phyloP scores from a whole-genome alignment of 306 rosid species.

The Sesbania bispinosa region DNA sequence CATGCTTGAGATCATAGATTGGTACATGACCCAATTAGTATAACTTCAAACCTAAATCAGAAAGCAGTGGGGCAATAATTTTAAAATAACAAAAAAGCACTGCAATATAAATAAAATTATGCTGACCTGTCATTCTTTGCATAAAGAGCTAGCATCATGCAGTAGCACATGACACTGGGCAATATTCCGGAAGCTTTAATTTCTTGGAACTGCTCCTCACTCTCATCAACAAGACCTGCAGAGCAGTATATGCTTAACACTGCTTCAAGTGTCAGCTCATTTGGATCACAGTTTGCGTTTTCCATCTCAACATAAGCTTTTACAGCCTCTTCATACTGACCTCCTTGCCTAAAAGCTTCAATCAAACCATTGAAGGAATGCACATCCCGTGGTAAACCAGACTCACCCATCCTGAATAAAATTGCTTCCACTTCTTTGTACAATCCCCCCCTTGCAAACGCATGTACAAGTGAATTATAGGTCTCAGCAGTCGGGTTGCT shows the following conservation, averaged over 20 bases:
- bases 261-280: conserved; percentile 79
- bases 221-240: conserved; percentile 85
- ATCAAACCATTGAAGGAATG: conserved; percentile 72
- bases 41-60: neutral
- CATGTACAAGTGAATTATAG: conserved; percentile 64
- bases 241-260: conserved; percentile 74
- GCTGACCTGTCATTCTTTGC: conserved; percentile 83
- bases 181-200: conserved; percentile 70
- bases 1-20: conserved; percentile 1
- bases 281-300: conserved; percentile 67
- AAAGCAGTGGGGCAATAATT: conserved; percentile 6
- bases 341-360: conserved; percentile 86
- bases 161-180: conserved; percentile 90
- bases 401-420: conserved; percentile 52
- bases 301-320: conserved; percentile 78
- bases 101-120: neutral
- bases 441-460: conserved; percentile 79
- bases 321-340: conserved; percentile 83
- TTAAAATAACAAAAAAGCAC: conserved; percentile 6
- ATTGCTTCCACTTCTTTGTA: conserved; percentile 74
- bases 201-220: conserved; percentile 89
- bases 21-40: neutral
- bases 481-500: conserved; percentile 67
- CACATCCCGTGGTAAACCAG: conserved; percentile 54
- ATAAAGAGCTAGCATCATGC: conserved; percentile 93